A percentile compares a stretch with the other conserved stretches of the same genome.
Conservation (phyloP, 768 basidiomycete species). For the Xerocomellus dryophilus region DNA sequence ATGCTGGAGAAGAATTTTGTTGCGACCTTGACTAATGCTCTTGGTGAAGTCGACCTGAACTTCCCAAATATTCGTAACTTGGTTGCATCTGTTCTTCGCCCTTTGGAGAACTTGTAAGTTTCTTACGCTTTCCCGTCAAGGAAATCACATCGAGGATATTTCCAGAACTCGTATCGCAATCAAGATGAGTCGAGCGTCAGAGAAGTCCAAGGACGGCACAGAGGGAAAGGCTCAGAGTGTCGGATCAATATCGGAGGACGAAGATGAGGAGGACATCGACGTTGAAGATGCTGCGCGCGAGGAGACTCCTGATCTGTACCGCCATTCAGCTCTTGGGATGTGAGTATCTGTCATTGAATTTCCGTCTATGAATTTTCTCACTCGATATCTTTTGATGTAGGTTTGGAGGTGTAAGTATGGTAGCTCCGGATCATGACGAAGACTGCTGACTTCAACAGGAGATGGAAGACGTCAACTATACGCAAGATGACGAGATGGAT, state of each 20-base stretch:
- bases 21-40: conserved; percentile 76
- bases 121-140: background rate
- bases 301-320: conserved; percentile 90
- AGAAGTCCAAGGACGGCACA: conserved; percentile 56
- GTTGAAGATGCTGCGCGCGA: conserved; percentile 57
- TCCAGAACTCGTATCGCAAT: conserved; percentile 92
- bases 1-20: conserved; percentile 99
- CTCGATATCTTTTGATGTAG: conserved; percentile 25
- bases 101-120: conserved; percentile 84
- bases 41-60: conserved; percentile 92
- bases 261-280: conserved; percentile 56
- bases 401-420: conserved; percentile 72
- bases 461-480: conserved; percentile 77
- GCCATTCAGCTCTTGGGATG: conserved; percentile 96
- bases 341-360: conserved; percentile 34
- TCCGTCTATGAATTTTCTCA: conserved; percentile 7
- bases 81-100: conserved; percentile 83
- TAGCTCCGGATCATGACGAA: conserved; percentile 7
- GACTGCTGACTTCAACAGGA: conserved; percentile 47
- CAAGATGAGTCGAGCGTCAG: conserved; percentile 86
- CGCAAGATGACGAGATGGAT: conserved; percentile 71
- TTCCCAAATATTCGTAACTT: conserved; percentile 87
- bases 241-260: conserved; percentile 44
- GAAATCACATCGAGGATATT: conserved; percentile 8
- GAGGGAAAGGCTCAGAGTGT: conserved; percentile 47